Conservation (phyloP, 2,329 filamentous ascomycete species). For the Hypomyces perniciosus region DNA sequence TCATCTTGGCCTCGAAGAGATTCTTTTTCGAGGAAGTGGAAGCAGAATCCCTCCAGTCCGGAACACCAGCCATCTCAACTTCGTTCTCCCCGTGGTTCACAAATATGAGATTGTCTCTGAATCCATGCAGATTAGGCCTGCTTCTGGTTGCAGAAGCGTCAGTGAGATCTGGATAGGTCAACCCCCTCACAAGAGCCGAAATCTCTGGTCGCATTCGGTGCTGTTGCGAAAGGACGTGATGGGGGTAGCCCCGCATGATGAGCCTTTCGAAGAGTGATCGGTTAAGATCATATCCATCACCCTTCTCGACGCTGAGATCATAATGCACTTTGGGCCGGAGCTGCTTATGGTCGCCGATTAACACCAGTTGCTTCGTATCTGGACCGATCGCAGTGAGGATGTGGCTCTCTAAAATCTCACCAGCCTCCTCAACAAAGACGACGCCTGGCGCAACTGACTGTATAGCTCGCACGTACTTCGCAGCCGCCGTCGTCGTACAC, state of each 20-base stretch:
- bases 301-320: slow-evolving; percentile 54
- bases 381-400: slow-evolving; percentile 50
- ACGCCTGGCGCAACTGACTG: too few relatives aligned
- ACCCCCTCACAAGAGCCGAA: slow-evolving; percentile 46
- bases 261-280: slow-evolving; percentile 63
- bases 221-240: slow-evolving; percentile 51
- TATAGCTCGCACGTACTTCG: slow-evolving; percentile 26
- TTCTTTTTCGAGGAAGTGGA: slow-evolving; percentile 52
- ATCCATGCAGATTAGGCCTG: slow-evolving; percentile 45
- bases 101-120: slow-evolving; percentile 57
- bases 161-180: slow-evolving; percentile 56
- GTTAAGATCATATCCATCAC: slow-evolving; percentile 60
- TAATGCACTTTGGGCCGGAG: slow-evolving; percentile 63
- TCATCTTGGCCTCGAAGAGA: slow-evolving; percentile 57
- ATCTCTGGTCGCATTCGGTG: slow-evolving; percentile 66
- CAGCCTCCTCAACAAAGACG: slow-evolving; percentile 47
- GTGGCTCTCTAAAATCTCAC: slow-evolving; percentile 65
- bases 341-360: slow-evolving; percentile 70
- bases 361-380: slow-evolving; percentile 53
- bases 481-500: background rate
- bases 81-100: slow-evolving; percentile 56
- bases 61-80: slow-evolving; percentile 32
- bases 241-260: slow-evolving; percentile 45
- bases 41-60: slow-evolving; percentile 45
- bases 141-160: slow-evolving; percentile 46